These are phyloP conservation scores for Phytopythium montanum DNA, from an alignment of 352 stramenopile species.

Conservation along the genomic window DNA sequence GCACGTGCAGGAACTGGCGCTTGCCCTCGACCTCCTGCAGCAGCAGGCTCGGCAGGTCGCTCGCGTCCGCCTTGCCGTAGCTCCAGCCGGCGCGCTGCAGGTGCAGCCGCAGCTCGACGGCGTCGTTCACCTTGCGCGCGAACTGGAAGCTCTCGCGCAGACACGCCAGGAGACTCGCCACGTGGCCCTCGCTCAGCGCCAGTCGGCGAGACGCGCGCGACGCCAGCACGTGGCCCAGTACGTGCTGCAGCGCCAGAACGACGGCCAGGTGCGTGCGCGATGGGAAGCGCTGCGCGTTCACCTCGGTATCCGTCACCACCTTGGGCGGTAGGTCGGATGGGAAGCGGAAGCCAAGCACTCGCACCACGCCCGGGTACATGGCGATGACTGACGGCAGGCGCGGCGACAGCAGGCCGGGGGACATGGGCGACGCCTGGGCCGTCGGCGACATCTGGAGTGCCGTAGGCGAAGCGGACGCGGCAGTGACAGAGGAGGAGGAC, in stretches of 20 bases:
- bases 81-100: constrained; percentile 49
- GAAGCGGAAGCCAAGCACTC: constrained; percentile 53
- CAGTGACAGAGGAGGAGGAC: background rate
- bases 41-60: constrained; percentile 60
- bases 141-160: constrained; percentile 74
- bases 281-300: constrained; percentile 50
- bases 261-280: constrained; percentile 68
- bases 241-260: constrained; percentile 57
- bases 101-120: constrained; percentile 42
- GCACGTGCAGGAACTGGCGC: constrained; percentile 67
- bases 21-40: constrained; percentile 77
- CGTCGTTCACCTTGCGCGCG: constrained; percentile 73
- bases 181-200: constrained; percentile 57
- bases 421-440: constrained; percentile 8
- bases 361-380: constrained; percentile 65
- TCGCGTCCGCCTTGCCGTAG: constrained; percentile 35
- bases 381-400: constrained; percentile 53
- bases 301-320: constrained; percentile 50
- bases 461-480: constrained; percentile 5
- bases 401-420: constrained; percentile 29
- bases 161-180: constrained; percentile 37
- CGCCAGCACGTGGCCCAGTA: constrained; percentile 65
- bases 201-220: constrained; percentile 34
- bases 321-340: constrained; percentile 45
- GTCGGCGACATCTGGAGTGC: too few relatives aligned